Evolutionary conservation across 2,329 filamentous ascomycete species (phyloP), one percentile per base, ranked within the genome.

Genomic region (Colletotrichum sojae): DNA sequence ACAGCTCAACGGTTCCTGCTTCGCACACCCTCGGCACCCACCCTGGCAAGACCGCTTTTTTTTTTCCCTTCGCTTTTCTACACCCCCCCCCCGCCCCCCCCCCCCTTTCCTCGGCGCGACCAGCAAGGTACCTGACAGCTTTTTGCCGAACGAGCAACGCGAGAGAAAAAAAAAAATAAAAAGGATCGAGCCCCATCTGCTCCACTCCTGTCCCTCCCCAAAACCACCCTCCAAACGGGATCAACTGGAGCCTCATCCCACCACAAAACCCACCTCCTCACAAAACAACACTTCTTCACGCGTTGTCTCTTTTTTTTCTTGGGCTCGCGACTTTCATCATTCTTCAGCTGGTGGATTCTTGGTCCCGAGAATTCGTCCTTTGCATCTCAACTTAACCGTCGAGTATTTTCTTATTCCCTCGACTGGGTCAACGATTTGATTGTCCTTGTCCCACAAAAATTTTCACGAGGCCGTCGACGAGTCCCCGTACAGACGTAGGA

Each of bases 171-270:
- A 69, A 61, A 71, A 71, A 71, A 71, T 68, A 67, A 64, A 66
- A 67, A 66, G 65, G 60, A 67, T 63, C 69, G 56, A 66, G 71
- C 64, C 71, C 71, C 71, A 71, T 72, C 59, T 57, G 49, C 71
- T 71, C 71, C 71, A 72, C 71, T 66, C 63, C 60, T 27, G 57
- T 67, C 71, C 71, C 71, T 72, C 69, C 54, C 69, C 67, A 70
- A 71, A 70, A 71, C 62, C 62, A 69, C 69, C 31, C 61, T 71
- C 57, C 69, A 71, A 72, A 71, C 71, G 71, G 71, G 60, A 72
- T 71, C 71, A 71, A 71, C 69, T 72, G 69, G 71, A 72, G 69
- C 71, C 68, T 72, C 69, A 72, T 71, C 71, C 71, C 69, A 71
- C 62, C 59, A 72, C 69, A 66, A 71, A 70, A 63, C 58, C 61